Evolutionary conservation across 2,329 filamentous ascomycete species (phyloP).

Genomic region (Talaromyces marneffei): DNA sequence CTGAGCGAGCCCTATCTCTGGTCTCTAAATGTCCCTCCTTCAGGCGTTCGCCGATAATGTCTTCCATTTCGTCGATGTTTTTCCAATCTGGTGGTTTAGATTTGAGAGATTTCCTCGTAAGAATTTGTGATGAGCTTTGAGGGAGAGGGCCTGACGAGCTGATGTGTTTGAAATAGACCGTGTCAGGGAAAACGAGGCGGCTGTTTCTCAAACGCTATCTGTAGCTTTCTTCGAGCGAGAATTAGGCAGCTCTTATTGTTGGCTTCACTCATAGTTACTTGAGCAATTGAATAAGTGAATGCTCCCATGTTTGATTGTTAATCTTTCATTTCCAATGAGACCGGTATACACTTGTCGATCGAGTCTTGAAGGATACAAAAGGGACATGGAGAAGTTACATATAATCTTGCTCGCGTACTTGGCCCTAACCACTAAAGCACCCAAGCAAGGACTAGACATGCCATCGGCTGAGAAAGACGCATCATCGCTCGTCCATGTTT

Average conservation of each 20-base stretch:
- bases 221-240: no score
- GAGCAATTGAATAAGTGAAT: neutral
- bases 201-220: no score
- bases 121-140: neutral
- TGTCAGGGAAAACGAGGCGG: no score
- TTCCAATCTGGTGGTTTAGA: neutral
- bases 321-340: neutral
- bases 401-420: neutral
- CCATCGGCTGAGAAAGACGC: neutral
- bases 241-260: neutral
- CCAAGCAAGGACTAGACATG: neutral
- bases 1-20: no score
- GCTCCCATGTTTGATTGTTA: neutral
- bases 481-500: neutral
- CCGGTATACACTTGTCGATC: no score
- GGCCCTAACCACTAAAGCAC: neutral
- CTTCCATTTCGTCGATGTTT: neutral
- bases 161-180: neutral
- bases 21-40: no score
- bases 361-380: neutral
- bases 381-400: neutral
- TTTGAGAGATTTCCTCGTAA: neutral
- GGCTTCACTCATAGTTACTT: neutral
- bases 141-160: neutral
- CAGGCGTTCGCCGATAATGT: neutral